Conservation (phyloP, 768 basidiomycete species). For the Pisolithus albus region DNA sequence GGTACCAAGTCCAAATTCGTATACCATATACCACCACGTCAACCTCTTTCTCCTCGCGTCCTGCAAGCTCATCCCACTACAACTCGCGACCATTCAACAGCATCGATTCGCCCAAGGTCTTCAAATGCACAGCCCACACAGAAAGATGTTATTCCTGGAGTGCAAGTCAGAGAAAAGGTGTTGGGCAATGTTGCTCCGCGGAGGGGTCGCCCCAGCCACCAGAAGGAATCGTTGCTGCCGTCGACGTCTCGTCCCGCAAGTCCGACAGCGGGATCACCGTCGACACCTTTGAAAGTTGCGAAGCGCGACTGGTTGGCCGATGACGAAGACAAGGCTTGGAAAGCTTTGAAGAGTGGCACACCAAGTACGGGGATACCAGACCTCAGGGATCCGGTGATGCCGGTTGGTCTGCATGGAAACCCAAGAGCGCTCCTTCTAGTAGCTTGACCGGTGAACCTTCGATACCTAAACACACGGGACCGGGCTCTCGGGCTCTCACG, state of each 20-base stretch:
- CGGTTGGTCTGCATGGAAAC: slow-evolving; percentile 22
- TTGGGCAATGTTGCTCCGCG: slow-evolving; percentile 68
- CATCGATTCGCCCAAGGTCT: slow-evolving; percentile 31
- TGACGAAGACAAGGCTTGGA: slow-evolving; percentile 47
- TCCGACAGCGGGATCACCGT: slow-evolving; percentile 11
- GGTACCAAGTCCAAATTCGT: slow-evolving; percentile 78
- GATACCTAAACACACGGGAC: slow-evolving; percentile 16
- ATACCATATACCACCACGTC: slow-evolving; percentile 52
- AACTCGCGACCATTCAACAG: slow-evolving; percentile 33
- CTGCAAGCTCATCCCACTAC: slow-evolving; percentile 22
- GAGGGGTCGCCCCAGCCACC: slow-evolving; percentile 52
- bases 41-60: slow-evolving; percentile 39
- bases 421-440: slow-evolving; percentile 14
- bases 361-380: slow-evolving; percentile 7
- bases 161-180: slow-evolving; percentile 70
- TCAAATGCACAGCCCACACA: slow-evolving; percentile 12
- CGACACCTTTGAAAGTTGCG: slow-evolving; percentile 9
- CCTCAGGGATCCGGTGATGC: slow-evolving; percentile 23
- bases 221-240: slow-evolving; percentile 30
- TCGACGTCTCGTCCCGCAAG: slow-evolving; percentile 23
- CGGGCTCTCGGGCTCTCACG: slow-evolving; percentile 18
- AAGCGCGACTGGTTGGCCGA: slow-evolving; percentile 31
- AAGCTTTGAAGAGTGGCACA: slow-evolving; percentile 26
- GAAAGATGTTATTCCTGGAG: slow-evolving; percentile 40
- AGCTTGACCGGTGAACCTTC: slow-evolving; percentile 27